Base-by-base conservation (phyloP, 805 yeast genomes). In the Blastobotrys parvus region DNA sequence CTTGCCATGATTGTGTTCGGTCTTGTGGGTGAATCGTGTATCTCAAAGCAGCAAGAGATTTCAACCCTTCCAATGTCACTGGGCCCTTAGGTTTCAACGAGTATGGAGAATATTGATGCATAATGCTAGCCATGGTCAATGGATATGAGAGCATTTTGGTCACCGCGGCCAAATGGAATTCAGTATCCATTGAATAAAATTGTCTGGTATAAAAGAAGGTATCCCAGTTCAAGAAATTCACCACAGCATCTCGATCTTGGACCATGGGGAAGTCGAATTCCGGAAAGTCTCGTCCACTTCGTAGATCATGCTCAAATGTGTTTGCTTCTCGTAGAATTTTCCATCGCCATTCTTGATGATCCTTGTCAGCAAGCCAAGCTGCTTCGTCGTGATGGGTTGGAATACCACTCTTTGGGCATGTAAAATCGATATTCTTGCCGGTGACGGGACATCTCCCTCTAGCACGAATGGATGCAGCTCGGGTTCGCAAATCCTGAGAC, bases 121-220 rank as follows among this genome's bases (percentile, higher is more conserved):
- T 62, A 5, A 87, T 63, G 1, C 94, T 76, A 5, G 86, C 95
- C 36, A 92, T 81, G 3, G 98, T 88, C 46, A 86, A 65, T 35
- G 98, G 98, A 63, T 87, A 92, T 42, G 94, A 84, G 59, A 92
- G 74, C 75, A 90, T 84, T 61, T 92, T 92, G 16, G 97, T 87
- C 27, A 88, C 89, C 3, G 94, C 94, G 1, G 97, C 97, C 58
- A 90, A 69, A 63, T 90, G 94, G 68, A 86, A 90, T 63, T 89
- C 96, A 3, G 95, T 84, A 63, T 92, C 95, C 97, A 92, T 90
- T 3, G 97, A 90, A 55, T 79, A 82, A 61, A 86, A 92, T 54
- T 82, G 82, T 61, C 98, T 75, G 0, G 97, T 90, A 63, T 90
- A 92, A 59, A 92, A 82, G 57, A 78, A 90, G 7, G 92, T 70